Conservation (phyloP, 75 land plant genomes). For the Sequoia sempervirens region DNA sequence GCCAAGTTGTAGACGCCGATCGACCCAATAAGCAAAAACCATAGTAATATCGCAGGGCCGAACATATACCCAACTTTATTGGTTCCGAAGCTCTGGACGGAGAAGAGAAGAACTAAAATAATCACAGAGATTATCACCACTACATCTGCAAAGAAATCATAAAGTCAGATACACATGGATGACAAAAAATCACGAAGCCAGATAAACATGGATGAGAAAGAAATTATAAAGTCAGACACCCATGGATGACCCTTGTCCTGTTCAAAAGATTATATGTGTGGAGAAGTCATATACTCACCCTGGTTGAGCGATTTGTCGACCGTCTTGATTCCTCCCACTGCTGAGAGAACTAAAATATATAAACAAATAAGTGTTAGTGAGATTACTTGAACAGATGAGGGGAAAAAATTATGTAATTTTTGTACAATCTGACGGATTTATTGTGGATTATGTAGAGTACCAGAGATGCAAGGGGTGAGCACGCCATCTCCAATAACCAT, state of each 20-base stretch:
- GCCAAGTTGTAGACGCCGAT: slow-evolving; percentile 43
- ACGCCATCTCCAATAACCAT: slow-evolving; percentile 84
- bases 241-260: too few relatives aligned
- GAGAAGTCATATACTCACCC: neutral
- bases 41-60: slow-evolving; percentile 34
- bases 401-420: neutral
- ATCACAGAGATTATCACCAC: slow-evolving; percentile 27
- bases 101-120: slow-evolving; percentile 36
- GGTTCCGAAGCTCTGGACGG: slow-evolving; percentile 48
- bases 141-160: slow-evolving; percentile 22
- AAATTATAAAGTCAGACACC: too few relatives aligned
- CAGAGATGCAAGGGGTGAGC: slow-evolving; percentile 73
- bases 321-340: slow-evolving; percentile 65
- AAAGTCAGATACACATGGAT: neutral
- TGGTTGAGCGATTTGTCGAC: slow-evolving; percentile 6
- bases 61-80: slow-evolving; percentile 46
- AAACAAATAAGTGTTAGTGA: neutral
- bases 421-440: neutral
- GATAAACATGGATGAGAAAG: too few relatives aligned
- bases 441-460: slow-evolving; percentile 14
- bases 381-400: neutral
- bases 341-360: slow-evolving; percentile 56
- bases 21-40: slow-evolving; percentile 31
- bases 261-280: neutral
- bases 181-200: too few relatives aligned